Base-by-base conservation (phyloP, 225 moss, liverwort and hornwort species). In the Physcomitrellopsis africana region DNA sequence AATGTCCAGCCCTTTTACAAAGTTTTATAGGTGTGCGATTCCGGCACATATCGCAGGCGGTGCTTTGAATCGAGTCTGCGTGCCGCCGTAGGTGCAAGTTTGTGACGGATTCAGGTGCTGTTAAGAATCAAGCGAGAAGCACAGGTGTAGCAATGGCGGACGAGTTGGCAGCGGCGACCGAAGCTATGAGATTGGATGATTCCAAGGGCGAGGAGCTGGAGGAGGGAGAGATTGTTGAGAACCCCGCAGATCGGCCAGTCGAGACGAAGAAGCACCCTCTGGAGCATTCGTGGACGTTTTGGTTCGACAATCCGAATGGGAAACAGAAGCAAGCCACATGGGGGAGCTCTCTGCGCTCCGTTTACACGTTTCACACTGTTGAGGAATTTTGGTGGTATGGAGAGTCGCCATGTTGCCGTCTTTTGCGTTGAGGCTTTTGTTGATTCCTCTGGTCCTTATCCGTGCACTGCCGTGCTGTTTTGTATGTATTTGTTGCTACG, bases 301-400 rank as follows among this genome's bases (percentile, higher is more conserved):
- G 94, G 94, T 94, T 90, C 3, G 94, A 94, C 71, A 94, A 90
- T 46, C 90, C 87, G 5, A 92, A 90, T 20, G 89, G 92, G 7
- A 94, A 92, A 77, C 86, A 89, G 44, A 94, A 87, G 78, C 88
- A 86, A 80, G 92, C 85, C 17, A 78, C 86, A 0, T 94, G 94
- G 94, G 94, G 92, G 11, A 92, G 85, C 74, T 90, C 94, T 11
- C 72, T 94, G 75, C 86, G 94, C 10, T 74, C 90, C 45, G 89
- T 94, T 3, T 94, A 94, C 70, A 94, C 94, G 1, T 94, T 94
- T 69, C 84, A 76, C 54, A 94, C 92, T 5, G 92, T 94, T 13
- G 94, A 94, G 70, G 94, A 94, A 52, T 94, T 94, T 52, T 94
- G 94, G 94, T 89, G 94, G 94, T 94, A 67, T 56, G 85, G 27